Base-by-base conservation (phyloP, 306 rosid species). In the Vigna radiata region DNA sequence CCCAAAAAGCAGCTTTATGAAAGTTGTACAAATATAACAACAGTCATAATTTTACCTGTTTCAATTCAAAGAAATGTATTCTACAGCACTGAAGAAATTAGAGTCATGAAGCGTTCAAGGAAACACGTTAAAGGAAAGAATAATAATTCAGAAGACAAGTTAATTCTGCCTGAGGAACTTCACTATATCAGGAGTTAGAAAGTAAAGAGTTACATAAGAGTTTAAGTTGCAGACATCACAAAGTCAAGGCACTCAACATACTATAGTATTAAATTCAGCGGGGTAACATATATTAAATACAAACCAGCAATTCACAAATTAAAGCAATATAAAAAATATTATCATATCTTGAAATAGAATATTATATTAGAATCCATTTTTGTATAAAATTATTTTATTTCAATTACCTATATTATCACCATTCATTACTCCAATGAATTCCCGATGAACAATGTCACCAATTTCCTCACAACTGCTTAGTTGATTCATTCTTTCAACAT, bases 371-470 rank as follows among this genome's bases (percentile, higher is more conserved):
- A 70, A 50, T 33, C 7, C 63, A 10, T 48, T 68, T 67, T 72
- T 9, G 37, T 12, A 36, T 23, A 75, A 72, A 61, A 53, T 56
- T 43, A 58, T 27, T 58, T 53, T 33, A n/a, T n/a, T 12, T 56
- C 19, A 17, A 62, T 41, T 90, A 94, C 98, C 98, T 88, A 87
- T 76, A 69, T 70, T 75, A 78, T 65, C 89, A 80, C 76, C 77
- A 31, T 70, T 85, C 85, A 75, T 77, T 73, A 84, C 87, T 79
- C 88, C 90, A 67, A 92, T 78, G 71, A 92, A 95, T 81, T 77
- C 83, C 44, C 82, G 83, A 75, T 87, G 91, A 73, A 95, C 97
- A 50, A 74, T 86, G 88, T 92, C 97, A 70, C 97, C 98, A 67
- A 90, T 81, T 64, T 86, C 87, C 77, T 92, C 96, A 70, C 97